These are phyloP conservation scores for Zygoascus flipseniorum DNA, from an alignment of 805 yeast species.

Conservation along the genomic window DNA sequence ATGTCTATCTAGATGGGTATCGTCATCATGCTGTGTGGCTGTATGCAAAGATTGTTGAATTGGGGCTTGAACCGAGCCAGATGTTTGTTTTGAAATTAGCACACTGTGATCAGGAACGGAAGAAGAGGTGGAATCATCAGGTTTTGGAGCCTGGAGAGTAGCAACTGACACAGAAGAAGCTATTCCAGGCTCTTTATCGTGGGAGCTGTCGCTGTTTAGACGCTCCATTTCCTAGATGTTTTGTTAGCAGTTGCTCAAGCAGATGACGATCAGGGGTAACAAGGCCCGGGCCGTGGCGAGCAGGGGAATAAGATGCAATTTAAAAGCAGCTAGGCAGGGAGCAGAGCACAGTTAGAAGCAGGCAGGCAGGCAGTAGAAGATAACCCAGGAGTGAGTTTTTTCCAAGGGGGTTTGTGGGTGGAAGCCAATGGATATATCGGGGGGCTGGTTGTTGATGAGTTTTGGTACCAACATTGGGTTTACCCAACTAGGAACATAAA, in stretches of 20 bases:
- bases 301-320: background rate
- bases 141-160: background rate
- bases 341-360: background rate
- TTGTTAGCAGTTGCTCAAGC: background rate
- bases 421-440: background rate
- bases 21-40: background rate
- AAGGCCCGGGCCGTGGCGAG: background rate
- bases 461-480: background rate
- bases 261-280: background rate
- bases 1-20: background rate
- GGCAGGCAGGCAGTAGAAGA: too few relatives aligned
- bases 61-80: background rate
- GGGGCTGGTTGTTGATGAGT: background rate
- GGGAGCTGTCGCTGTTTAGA: background rate
- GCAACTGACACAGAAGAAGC: background rate
- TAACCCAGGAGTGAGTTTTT: too few relatives aligned
- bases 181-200: background rate
- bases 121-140: background rate
- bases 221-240: conserved; percentile 3
- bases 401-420: background rate
- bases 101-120: background rate
- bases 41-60: background rate
- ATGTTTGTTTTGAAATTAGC: background rate
- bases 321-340: background rate
- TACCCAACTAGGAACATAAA: background rate